Percentiles rank a stretch among this genome's conserved stretches.
phyloP scores from a whole-genome alignment of 163 green algal genomes.

The Coccomyxa subellipsoidea region DNA sequence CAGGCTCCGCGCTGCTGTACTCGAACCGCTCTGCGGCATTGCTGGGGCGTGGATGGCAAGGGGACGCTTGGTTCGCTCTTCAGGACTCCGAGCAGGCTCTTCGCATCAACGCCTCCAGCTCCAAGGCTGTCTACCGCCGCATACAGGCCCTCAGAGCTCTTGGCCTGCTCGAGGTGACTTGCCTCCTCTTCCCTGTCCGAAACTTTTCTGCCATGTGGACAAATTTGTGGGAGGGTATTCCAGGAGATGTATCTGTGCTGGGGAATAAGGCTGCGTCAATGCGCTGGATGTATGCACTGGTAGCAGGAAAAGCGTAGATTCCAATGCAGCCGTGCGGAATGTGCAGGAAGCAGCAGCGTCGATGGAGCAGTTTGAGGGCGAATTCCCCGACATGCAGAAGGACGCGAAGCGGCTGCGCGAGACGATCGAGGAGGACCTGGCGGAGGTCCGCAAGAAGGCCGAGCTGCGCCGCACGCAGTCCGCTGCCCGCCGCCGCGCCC shows the following conservation, averaged over 20 bases:
- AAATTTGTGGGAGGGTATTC: background rate
- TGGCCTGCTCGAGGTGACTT: constrained; percentile 36
- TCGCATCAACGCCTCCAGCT: background rate
- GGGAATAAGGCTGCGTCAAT: background rate
- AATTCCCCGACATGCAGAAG: constrained; percentile 22
- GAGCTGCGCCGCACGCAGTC: constrained; percentile 35
- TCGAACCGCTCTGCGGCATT: constrained; percentile 37
- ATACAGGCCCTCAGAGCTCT: constrained; percentile 33
- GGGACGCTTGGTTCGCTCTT: constrained; percentile 60
- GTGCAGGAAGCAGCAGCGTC: background rate
- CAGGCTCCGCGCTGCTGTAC: constrained; percentile 33
- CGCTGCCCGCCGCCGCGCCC: constrained; percentile 17
- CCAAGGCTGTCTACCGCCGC: constrained; percentile 34
- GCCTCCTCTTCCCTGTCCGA: background rate
- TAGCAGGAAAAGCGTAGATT: background rate
- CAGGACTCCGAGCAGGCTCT: constrained; percentile 50
- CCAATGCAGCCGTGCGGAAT: no score
- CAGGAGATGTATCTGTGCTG: background rate
- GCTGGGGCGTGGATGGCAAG: constrained; percentile 50
- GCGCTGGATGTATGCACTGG: background rate
- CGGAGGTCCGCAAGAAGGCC: constrained; percentile 14
- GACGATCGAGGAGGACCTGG: constrained; percentile 17
- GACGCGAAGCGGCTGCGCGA: constrained; percentile 22
- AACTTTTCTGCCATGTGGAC: no score
- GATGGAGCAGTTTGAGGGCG: constrained; percentile 15